Evolutionary conservation across 441 rosid species (phyloP), one percentile per base, ranked within the genome.

Genomic region (Gossypium gossypioides): DNA sequence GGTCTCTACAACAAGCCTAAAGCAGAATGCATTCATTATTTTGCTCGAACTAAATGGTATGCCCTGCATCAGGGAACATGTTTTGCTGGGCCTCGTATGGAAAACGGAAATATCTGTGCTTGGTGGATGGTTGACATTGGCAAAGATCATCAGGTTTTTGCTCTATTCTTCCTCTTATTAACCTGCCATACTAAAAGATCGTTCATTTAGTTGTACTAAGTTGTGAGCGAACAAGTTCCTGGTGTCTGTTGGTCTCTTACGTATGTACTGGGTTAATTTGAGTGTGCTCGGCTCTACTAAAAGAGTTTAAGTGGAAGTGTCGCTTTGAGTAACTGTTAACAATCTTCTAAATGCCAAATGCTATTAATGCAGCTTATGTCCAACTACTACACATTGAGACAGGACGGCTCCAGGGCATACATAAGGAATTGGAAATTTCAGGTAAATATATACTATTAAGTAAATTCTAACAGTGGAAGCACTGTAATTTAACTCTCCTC

Each of bases 71-170:
- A 96, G 99, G 97, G 97, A 37, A 91, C 91, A 58, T 93, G 86
- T 72, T 90, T 87, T 80, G 85, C 97, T 42, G 97, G 99, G 73
- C 91, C 97, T 68, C 86, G 97, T 52, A 80, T 86, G 77, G 97
- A 96, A 83, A 79, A 83, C 19, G 94, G 97, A 24, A 81, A 24
- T 48, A 84, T 79, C 76, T 83, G 82, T 69, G 80, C 98, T 0
- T 95, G 99, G 99, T 95, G 99, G 98, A 85, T 86, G 93, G 85
- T 92, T 72, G 99, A 92, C 80, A 72, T 95, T 34, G 96, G 98
- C 74, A 81, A 87, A 84, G 89, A 95, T 80, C 98, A 89, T 86
- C 97, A 93, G 97, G 99, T 93, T 54, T 68, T 62, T 42, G 58
- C 72, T 57, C 67, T 51, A 10, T 18, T 52, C 24, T 16, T 29